Evolutionary conservation across 2,329 filamentous ascomycete genomes (phyloP).

Genomic region (Ophiostoma perfectum): DNA sequence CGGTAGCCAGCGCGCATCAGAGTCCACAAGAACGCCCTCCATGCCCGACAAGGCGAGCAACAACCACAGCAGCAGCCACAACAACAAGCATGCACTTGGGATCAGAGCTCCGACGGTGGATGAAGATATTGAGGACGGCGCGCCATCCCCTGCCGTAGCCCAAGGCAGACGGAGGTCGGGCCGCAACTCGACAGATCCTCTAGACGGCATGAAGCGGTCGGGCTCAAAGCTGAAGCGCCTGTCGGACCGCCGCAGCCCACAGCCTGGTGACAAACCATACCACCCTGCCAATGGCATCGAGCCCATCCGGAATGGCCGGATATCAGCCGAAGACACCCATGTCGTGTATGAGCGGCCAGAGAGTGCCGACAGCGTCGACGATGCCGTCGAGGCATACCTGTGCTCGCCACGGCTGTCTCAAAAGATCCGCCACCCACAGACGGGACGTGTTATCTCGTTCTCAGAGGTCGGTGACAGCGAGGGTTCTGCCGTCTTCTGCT

Average conservation of each 20-base stretch:
- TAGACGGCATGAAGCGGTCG: conserved; percentile 49
- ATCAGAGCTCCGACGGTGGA: conserved; percentile 25
- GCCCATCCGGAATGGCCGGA: conserved; percentile 33
- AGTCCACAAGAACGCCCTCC: neutral
- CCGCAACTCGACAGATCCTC: conserved; percentile 44
- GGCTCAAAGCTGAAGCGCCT: conserved; percentile 55
- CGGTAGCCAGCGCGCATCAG: neutral
- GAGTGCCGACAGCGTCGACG: conserved; percentile 81
- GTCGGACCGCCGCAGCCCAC: conserved; percentile 42
- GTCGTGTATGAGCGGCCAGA: conserved; percentile 62
- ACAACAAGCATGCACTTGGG: neutral
- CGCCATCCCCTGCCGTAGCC: conserved; percentile 63
- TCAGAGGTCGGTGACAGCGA: conserved; percentile 93
- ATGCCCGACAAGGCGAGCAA: neutral
- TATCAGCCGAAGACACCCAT: conserved; percentile 22
- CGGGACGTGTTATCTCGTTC: conserved; percentile 84
- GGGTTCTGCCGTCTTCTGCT: conserved; percentile 90
- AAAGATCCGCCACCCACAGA: conserved; percentile 79
- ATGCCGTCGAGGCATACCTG: conserved; percentile 80
- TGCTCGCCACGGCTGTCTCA: conserved; percentile 79
- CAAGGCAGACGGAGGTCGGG: conserved; percentile 51
- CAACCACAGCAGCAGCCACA: neutral
- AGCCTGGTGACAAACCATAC: conserved; percentile 37
- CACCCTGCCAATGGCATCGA: conserved; percentile 27
- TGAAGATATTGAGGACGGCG: conserved; percentile 53